Evolutionary conservation across 2,329 filamentous ascomycete species (phyloP), one percentile per base, ranked within the genome.

Genomic region (Monosporascus sp.): DNA sequence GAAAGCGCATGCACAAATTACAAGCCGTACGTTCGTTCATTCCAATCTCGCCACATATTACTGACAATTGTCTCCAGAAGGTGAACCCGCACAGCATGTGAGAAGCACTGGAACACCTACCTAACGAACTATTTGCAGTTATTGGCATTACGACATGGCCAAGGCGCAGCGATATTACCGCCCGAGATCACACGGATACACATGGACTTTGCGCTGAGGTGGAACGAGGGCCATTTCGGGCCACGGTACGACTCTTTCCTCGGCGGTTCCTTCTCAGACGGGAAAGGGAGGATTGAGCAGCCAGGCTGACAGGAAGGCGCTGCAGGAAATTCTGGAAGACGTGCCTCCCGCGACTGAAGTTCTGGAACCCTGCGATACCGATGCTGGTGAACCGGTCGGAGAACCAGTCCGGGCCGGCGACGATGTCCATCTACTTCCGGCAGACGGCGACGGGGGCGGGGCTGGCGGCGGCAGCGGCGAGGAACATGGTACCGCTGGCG

Each of bases 301-400:
- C 92, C 77, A 57, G 75, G 44, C 22, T 43, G 39, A 43, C 39
- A 20, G 18, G 8, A 20, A 24, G 18, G 9, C 39, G 7, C 65
- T 47, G 59, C 60, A 96, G 92, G 66, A 90, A 90, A 75, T 97
- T 99, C 80, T 96, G 90, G 89, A 84, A 82, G 59, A 77, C 86
- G 56, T 87, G 85, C 68, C 85, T 97, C 48, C 89, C 90, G 22
- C 84, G 90, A 53, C 78, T 99, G 61, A 97, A 99, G 79, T 99
- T 86, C 76, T 88, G 96, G 79, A 99, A 99, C 70, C 94, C 94
- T 1, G 75, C 84, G 14, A 72, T 97, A 46, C 83, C 87, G 44
- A 95, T 97, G 81, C 85, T 89, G 54, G 83, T 96, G 63, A 86
- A 87, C 70, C 87, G 89, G 54, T 85, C 81, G 58, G 64, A 69